These are phyloP conservation scores for Quercus glauca DNA, from an alignment of 306 rosid species.

Conservation along the genomic window DNA sequence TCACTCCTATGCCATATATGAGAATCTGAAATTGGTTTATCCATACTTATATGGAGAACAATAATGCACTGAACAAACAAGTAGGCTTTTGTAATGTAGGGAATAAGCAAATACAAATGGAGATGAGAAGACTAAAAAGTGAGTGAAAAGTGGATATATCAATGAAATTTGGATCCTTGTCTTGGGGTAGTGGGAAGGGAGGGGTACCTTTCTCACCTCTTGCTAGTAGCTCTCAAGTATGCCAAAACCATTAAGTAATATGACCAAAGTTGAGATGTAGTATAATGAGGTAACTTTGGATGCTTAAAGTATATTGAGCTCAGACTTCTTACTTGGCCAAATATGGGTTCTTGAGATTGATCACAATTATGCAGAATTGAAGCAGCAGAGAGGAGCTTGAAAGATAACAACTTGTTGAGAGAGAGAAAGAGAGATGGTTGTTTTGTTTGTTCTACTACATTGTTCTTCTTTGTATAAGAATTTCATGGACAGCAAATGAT, in stretches of 20 bases:
- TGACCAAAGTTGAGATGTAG: background rate
- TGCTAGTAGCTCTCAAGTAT: too few relatives aligned
- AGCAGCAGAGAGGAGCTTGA: background rate
- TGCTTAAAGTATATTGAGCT: background rate
- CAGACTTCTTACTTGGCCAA: background rate
- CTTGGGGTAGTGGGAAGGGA: background rate
- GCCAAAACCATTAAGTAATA: background rate
- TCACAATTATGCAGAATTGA: background rate
- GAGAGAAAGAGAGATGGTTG: too few relatives aligned
- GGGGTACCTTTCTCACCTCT: background rate
- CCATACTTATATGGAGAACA: background rate
- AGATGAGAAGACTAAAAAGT: background rate
- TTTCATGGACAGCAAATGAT: too few relatives aligned
- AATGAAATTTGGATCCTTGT: conserved; percentile 9
- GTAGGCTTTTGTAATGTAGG: background rate
- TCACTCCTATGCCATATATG: conserved; percentile 7
- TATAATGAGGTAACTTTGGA: background rate
- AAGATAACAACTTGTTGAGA: background rate
- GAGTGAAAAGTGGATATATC: background rate
- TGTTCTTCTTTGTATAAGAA: too few relatives aligned
- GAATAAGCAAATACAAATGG: background rate
- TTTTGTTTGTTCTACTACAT: too few relatives aligned
- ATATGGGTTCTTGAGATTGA: background rate
- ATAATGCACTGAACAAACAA: background rate
- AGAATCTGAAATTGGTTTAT: background rate